Evolutionary conservation across 78 protist genomes (phyloP).

Genomic region (Cyanophora paradoxa): DNA sequence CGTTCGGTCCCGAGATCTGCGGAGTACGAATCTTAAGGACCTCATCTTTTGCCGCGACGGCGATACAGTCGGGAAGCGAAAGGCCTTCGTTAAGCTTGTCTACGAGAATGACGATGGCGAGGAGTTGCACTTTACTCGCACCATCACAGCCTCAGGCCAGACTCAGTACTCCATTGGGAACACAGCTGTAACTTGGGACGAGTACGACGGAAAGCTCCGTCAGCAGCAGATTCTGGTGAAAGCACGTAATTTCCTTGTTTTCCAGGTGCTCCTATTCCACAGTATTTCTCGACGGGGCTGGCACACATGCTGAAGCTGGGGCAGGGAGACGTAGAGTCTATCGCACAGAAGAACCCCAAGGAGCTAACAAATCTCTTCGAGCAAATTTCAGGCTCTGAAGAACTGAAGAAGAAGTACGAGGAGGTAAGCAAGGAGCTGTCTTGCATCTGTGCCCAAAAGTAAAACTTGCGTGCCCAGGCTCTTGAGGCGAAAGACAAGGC

Average conservation of each 20-base stretch:
- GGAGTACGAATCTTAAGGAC: constrained; percentile 61
- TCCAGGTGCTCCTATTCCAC: constrained; percentile 42
- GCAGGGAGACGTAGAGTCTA: constrained; percentile 81
- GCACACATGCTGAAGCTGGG: not conserved
- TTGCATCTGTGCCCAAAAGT: not conserved
- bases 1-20: constrained; percentile 51
- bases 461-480: not conserved
- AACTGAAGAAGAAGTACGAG: not conserved
- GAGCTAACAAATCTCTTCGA: constrained; percentile 84
- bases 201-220: constrained; percentile 45
- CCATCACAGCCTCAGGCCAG: constrained; percentile 22
- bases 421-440: not conserved
- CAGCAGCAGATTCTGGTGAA: constrained; percentile 40
- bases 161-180: constrained; percentile 37
- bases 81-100: not conserved
- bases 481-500: not conserved
- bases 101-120: not conserved
- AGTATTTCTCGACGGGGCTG: not conserved
- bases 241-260: constrained; percentile 85
- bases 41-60: constrained; percentile 14
- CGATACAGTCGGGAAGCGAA: not conserved
- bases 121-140: constrained; percentile 28
- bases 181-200: constrained; percentile 13
- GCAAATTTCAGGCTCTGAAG: constrained; percentile 49
- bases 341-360: constrained; percentile 71